These are phyloP conservation scores for Diaporthe amygdali DNA, from an alignment of 2,329 filamentous ascomycete genomes.

Conservation along the genomic window DNA sequence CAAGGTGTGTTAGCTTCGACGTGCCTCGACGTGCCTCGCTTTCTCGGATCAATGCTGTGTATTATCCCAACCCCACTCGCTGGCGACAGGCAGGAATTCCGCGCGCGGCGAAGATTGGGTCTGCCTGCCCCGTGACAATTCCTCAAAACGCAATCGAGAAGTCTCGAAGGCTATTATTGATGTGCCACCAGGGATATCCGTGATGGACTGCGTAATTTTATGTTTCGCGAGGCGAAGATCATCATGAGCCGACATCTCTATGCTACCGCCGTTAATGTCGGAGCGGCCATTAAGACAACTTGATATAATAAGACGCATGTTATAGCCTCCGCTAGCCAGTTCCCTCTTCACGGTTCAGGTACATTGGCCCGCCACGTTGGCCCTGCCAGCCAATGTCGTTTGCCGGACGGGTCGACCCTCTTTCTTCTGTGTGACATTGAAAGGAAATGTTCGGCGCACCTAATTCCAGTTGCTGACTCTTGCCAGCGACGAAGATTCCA, in stretches of 20 bases:
- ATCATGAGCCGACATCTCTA: neutral
- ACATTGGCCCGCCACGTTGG: constrained; percentile 1
- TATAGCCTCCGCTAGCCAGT: neutral
- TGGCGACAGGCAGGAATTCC: neutral
- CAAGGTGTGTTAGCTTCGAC: neutral
- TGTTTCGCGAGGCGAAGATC: constrained; percentile 2
- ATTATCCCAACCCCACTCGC: neutral
- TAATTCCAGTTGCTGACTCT: constrained; percentile 9
- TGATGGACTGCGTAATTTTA: constrained; percentile 10
- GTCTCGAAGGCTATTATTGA: neutral
- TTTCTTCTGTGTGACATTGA: neutral
- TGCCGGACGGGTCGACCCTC: constrained; percentile 1
- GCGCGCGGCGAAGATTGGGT: neutral
- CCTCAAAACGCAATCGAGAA: constrained; percentile 6
- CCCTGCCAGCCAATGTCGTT: constrained; percentile 5
- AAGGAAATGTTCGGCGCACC: constrained; percentile 7
- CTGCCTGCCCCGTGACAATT: constrained; percentile 6
- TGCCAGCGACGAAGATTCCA: neutral
- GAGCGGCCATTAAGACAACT: neutral
- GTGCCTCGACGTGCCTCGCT: neutral
- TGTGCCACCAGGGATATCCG: neutral
- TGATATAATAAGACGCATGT: constrained; percentile 4
- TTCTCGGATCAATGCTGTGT: neutral
- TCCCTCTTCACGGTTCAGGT: neutral
- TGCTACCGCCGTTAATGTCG: neutral